Evolutionary conservation across 1,284 basidiomycete genomes (phyloP), one percentile per base, ranked within the genome.

Genomic region (Rhodotorula sp.): DNA sequence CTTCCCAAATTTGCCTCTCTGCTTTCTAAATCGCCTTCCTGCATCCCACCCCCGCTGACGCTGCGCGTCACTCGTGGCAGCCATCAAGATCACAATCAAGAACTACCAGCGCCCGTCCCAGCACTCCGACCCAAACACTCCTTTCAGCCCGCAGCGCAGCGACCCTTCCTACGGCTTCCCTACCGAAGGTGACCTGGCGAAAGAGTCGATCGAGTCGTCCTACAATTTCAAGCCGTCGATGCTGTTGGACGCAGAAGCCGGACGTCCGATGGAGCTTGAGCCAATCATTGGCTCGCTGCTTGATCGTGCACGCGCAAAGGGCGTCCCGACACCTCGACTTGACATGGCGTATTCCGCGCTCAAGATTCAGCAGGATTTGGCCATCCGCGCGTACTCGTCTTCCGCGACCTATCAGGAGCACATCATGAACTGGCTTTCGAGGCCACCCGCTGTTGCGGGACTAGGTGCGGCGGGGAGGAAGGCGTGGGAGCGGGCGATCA

Each of bases 211-310:
- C 56, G 60, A 63, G 22, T 26, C 60, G 26, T 62, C 59, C 16
- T 24, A 59, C 56, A 60, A 54, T 40, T 75, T 75, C 67, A 75
- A 75, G 50, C 73, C 73, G 7, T 63, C 62, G 10, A 71, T 75
- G 69, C 67, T 75, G 6, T 61, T 75, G 40, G 73, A 75, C 37
- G 34, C 73, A 44, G 73, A 75, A 55, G 61, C 56, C 24, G 69
- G 68, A 18, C 55, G 73, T 2, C 73, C 73, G 20, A 67, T 61
- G 59, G 73, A 75, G 59, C 69, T 75, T 47, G 73, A 75, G 47
- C 59, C 53, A 28, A 69, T 73, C 65, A 63, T 75, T 44, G 73
- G 73, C 13, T 55, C 56, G 18, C n/a, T 75, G 9, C 61, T 75
- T n/a, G 71, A 73, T 46, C 68, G 71, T 16, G 73, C 73, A 8